These are phyloP conservation scores for Pinus taeda DNA, from an alignment of 75 land plant species.

Conservation along the genomic window DNA sequence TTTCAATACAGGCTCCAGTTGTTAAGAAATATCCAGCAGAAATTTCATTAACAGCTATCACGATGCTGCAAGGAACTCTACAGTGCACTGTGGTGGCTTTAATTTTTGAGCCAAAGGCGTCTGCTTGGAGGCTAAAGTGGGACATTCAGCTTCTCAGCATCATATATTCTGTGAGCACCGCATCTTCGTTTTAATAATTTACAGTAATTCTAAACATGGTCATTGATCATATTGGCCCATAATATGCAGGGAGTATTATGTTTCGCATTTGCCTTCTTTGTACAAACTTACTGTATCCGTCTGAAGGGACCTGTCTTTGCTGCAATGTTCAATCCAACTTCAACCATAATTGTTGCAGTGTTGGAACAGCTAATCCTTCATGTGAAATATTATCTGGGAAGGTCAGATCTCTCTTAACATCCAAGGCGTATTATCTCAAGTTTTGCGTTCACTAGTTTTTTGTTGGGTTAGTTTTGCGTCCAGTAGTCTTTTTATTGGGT, in stretches of 20 bases:
- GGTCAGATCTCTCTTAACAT: neutral
- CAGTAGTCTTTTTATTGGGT: too few species aligned
- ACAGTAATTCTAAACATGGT: neutral
- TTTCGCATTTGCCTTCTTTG: neutral
- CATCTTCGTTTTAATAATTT: neutral
- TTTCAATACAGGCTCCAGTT: constrained; percentile 6
- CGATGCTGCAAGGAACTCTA: neutral
- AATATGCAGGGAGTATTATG: neutral
- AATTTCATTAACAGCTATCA: constrained; percentile 8
- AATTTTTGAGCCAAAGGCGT: neutral
- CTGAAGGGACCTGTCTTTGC: neutral
- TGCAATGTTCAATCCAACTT: constrained; percentile 13
- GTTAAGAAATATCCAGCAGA: constrained; percentile 10
- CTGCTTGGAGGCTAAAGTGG: constrained; percentile 12
- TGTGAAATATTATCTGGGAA: neutral
- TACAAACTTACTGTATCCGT: neutral
- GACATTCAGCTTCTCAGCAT: constrained; percentile 6
- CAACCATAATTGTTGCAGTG: constrained; percentile 6
- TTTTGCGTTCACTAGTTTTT: neutral
- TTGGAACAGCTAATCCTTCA: constrained; percentile 5
- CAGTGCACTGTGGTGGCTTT: constrained; percentile 3
- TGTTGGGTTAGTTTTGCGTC: neutral
- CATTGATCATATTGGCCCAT: neutral
- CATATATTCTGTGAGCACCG: neutral
- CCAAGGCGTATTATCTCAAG: neutral